phyloP scores from a whole-genome alignment of 768 basidiomycete genomes.

The Agaricus sinodeliciosus region DNA sequence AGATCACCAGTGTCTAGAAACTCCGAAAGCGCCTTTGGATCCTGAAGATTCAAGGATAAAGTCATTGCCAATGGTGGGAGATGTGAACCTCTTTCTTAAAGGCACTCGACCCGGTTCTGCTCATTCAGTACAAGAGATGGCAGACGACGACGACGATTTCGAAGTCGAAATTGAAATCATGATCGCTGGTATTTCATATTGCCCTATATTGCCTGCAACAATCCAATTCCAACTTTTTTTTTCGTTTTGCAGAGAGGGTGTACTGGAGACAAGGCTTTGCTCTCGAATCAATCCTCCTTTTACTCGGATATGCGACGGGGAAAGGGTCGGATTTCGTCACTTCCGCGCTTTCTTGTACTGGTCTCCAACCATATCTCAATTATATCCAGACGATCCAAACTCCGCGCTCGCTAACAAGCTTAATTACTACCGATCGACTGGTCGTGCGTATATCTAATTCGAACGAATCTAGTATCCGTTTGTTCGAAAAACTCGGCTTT shows the following conservation, averaged over 20 bases:
- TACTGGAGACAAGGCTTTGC: slow-evolving; percentile 71
- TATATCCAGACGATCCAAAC: slow-evolving; percentile 5
- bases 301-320: slow-evolving; percentile 64
- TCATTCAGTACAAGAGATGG: slow-evolving; percentile 16
- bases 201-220: neutral
- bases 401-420: slow-evolving; percentile 18
- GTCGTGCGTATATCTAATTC: slow-evolving; percentile 65
- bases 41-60: slow-evolving; percentile 28
- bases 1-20: no score
- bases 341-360: neutral
- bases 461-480: slow-evolving; percentile 60
- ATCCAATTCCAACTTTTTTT: neutral
- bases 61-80: slow-evolving; percentile 71
- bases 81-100: slow-evolving; percentile 87
- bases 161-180: slow-evolving; percentile 89
- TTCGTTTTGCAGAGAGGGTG: slow-evolving; percentile 38
- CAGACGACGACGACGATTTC: slow-evolving; percentile 32
- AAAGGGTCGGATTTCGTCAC: slow-evolving; percentile 23
- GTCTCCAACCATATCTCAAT: slow-evolving; percentile 5
- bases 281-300: slow-evolving; percentile 51
- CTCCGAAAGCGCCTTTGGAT: no score
- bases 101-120: slow-evolving; percentile 25
- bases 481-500: slow-evolving; percentile 81
- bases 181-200: slow-evolving; percentile 62
- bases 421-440: slow-evolving; percentile 39